These are phyloP conservation scores for Magnolia sinica DNA, from an alignment of 164 flowering plant species.

Conservation along the genomic window DNA sequence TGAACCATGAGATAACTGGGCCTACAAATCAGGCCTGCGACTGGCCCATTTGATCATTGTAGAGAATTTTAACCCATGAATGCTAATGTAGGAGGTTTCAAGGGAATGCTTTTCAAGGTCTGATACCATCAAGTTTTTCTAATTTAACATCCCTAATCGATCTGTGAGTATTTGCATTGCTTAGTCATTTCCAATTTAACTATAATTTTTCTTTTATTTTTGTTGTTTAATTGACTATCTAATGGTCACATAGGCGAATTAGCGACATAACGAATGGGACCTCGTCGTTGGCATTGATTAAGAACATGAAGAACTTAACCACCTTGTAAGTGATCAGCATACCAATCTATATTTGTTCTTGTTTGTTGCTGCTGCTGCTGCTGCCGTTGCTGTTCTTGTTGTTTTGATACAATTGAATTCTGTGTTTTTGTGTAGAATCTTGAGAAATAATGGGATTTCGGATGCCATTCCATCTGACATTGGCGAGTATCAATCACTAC, in stretches of 20 bases:
- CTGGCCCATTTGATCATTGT: background rate
- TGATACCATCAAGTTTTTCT: constrained; percentile 61
- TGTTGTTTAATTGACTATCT: constrained; percentile 6
- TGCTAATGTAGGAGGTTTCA: constrained; percentile 49
- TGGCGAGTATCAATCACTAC: constrained; percentile 39
- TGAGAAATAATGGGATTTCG: constrained; percentile 59
- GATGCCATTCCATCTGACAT: constrained; percentile 57
- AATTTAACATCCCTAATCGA: constrained; percentile 51
- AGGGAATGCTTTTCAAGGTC: constrained; percentile 71
- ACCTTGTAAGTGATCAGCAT: constrained; percentile 31
- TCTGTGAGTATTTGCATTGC: constrained; percentile 42
- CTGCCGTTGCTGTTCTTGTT: background rate
- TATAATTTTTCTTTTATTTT: background rate
- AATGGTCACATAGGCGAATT: constrained; percentile 44
- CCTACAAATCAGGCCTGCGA: background rate
- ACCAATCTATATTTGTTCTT: background rate
- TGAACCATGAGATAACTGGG: background rate
- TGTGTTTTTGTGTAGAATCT: constrained; percentile 34
- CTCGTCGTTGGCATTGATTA: constrained; percentile 54
- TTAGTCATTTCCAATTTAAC: background rate
- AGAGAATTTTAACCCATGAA: background rate
- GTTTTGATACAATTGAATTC: background rate
- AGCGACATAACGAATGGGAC: constrained; percentile 62
- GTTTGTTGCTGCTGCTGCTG: too few relatives aligned
- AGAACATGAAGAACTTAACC: constrained; percentile 43